Conservation (phyloP, 768 basidiomycete genomes). For the Jaapia argillacea region DNA sequence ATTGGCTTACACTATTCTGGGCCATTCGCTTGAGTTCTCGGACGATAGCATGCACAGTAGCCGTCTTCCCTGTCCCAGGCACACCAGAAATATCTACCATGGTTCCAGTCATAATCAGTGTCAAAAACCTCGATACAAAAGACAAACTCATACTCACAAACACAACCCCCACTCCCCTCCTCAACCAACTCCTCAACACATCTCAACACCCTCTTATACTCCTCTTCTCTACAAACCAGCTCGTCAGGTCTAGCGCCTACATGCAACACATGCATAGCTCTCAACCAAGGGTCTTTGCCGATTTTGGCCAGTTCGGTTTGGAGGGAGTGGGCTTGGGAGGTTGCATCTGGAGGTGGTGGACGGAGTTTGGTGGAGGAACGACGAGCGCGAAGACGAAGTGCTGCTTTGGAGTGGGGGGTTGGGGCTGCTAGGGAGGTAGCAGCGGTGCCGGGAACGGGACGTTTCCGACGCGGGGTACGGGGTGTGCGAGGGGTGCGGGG, state of each 20-base stretch:
- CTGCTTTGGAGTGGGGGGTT: conserved; percentile 71
- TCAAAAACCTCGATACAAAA: too few relatives aligned
- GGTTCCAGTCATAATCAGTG: not conserved
- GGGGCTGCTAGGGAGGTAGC: conserved; percentile 39
- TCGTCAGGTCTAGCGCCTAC: conserved; percentile 88
- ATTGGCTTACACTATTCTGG: conserved; percentile 45
- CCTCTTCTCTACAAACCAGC: conserved; percentile 81
- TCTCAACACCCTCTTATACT: conserved; percentile 66
- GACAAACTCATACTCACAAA: conserved; percentile 58
- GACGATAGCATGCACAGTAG: conserved; percentile 90
- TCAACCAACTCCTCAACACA: conserved; percentile 81
- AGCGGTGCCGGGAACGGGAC: not conserved
- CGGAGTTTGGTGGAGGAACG: conserved; percentile 24
- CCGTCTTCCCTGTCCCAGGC: conserved; percentile 98
- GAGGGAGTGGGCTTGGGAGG: conserved; percentile 23
- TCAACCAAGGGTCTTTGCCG: conserved; percentile 70
- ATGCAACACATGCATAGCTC: conserved; percentile 86
- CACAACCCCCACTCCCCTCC: conserved; percentile 89
- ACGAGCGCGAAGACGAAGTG: conserved; percentile 36
- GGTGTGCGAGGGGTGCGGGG: conserved; percentile 16
- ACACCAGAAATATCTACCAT: conserved; percentile 88
- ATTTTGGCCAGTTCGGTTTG: conserved; percentile 35
- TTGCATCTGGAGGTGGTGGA: conserved; percentile 24
- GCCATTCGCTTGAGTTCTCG: conserved; percentile 88
- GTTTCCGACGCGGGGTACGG: conserved; percentile 7